phyloP scores from a whole-genome alignment of 202 grass and related monocot genomes.

The Carex arenaria region DNA sequence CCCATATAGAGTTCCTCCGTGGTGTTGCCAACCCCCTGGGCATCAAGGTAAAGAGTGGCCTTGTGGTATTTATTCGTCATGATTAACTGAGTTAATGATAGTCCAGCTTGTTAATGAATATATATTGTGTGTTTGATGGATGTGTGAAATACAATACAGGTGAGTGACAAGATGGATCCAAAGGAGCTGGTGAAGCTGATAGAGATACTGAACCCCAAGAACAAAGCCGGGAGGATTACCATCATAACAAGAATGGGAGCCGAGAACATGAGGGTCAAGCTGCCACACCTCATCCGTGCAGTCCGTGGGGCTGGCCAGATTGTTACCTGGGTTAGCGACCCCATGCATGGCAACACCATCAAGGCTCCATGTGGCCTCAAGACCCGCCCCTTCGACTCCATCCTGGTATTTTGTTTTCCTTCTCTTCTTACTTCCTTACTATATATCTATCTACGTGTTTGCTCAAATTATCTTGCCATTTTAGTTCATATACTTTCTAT shows the following conservation, averaged over 20 bases:
- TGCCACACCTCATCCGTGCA: constrained; percentile 86
- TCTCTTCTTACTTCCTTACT: background rate
- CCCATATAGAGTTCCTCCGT: constrained; percentile 94
- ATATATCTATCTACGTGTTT: background rate
- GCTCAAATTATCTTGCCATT: background rate
- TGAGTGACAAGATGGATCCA: constrained; percentile 92
- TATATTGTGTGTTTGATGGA: background rate
- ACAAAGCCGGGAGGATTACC: constrained; percentile 94
- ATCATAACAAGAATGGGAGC: constrained; percentile 97
- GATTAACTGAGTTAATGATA: background rate
- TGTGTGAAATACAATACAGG: constrained; percentile 42
- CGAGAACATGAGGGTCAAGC: constrained; percentile 96
- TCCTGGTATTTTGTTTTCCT: constrained; percentile 41
- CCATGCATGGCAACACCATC: constrained; percentile 97
- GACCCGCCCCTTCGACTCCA: constrained; percentile 81
- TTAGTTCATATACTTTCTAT: background rate
- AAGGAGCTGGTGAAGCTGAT: constrained; percentile 87
- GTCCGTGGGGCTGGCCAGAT: constrained; percentile 76
- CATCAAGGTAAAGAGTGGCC: constrained; percentile 48
- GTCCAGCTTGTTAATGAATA: background rate
- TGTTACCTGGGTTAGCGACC: constrained; percentile 92
- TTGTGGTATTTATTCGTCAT: background rate
- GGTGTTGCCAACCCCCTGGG: constrained; percentile 89
- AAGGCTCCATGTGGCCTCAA: constrained; percentile 93
- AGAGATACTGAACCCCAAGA: constrained; percentile 84